Conservation (phyloP, 2,329 filamentous ascomycete species). For the Nakataea oryzae region DNA sequence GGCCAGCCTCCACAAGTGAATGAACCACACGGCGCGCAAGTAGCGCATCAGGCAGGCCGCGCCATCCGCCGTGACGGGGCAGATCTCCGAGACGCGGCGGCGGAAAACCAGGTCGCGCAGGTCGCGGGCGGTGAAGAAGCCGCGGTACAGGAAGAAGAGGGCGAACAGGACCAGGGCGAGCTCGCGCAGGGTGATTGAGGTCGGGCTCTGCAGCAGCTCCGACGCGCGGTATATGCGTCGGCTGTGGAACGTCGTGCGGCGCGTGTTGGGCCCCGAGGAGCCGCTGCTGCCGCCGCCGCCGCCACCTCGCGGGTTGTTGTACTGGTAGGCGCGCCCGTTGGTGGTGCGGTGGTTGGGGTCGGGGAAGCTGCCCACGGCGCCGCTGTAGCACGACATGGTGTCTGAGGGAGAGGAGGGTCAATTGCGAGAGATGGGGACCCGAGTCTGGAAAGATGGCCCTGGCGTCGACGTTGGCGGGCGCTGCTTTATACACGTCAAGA, state of each 20-base stretch:
- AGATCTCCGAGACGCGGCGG: constrained; percentile 6
- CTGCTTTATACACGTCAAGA: too few relatives aligned
- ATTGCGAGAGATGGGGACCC: not conserved
- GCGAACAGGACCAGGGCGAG: constrained; percentile 3
- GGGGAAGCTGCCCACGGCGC: constrained; percentile 1
- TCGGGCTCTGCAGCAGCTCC: constrained; percentile 8
- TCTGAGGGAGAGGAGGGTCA: not conserved
- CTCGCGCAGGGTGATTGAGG: constrained; percentile 9
- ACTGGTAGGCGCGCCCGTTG: constrained; percentile 1
- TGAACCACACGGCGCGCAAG: not conserved
- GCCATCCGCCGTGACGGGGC: not conserved
- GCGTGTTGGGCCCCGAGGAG: not conserved
- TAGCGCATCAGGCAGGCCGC: constrained; percentile 1
- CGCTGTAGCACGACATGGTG: constrained; percentile 4
- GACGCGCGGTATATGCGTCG: constrained; percentile 9
- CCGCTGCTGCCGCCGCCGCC: too few relatives aligned
- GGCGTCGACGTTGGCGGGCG: not conserved
- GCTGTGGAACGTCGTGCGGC: constrained; percentile 9
- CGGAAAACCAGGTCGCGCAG: constrained; percentile 5
- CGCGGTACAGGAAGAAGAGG: constrained; percentile 5
- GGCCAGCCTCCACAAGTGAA: constrained; percentile 1
- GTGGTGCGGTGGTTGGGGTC: constrained; percentile 3
- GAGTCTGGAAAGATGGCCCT: too few relatives aligned
- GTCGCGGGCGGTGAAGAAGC: not conserved
- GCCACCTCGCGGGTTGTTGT: not conserved